These are phyloP conservation scores for Cyclotella kingstonii DNA, from an alignment of 108 stramenopile genomes.

Conservation along the genomic window DNA sequence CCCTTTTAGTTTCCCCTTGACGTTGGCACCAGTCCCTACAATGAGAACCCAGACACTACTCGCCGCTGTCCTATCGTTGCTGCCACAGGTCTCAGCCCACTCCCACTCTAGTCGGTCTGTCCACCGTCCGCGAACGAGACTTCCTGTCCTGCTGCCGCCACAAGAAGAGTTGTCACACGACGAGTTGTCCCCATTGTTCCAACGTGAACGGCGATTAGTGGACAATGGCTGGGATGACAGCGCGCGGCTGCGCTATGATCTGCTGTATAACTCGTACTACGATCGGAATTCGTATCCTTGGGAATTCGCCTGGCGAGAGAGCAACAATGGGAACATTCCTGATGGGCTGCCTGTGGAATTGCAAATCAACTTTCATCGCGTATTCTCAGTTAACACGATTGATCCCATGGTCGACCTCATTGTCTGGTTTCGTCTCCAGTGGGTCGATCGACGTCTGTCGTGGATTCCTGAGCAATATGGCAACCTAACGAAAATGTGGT, in stretches of 20 bases:
- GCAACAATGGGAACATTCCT: not conserved
- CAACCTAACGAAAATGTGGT: slow-evolving; percentile 22
- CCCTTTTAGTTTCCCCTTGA: no score
- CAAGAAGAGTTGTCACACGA: no score
- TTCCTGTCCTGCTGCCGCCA: no score
- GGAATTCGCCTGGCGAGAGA: slow-evolving; percentile 37
- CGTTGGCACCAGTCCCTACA: no score
- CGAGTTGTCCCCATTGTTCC: not conserved
- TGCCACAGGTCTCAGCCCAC: no score
- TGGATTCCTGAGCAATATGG: slow-evolving; percentile 37
- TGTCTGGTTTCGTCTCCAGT: slow-evolving; percentile 37
- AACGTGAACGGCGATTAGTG: not conserved
- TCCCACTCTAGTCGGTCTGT: no score
- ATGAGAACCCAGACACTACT: no score
- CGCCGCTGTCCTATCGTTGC: no score
- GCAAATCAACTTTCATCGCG: slow-evolving; percentile 34
- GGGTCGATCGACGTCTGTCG: slow-evolving; percentile 33
- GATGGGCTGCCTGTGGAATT: slow-evolving; percentile 30
- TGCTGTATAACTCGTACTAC: slow-evolving; percentile 3
- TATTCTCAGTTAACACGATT: slow-evolving; percentile 18
- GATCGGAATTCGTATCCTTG: slow-evolving; percentile 30
- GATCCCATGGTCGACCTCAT: slow-evolving; percentile 28
- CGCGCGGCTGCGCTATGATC: not conserved
- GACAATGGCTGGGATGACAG: not conserved
- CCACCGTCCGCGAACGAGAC: no score